Percentiles rank a stretch among this genome's conserved stretches.
Conservation (phyloP, 2,329 filamentous ascomycete species). For the Cladophialophora psammophila region DNA sequence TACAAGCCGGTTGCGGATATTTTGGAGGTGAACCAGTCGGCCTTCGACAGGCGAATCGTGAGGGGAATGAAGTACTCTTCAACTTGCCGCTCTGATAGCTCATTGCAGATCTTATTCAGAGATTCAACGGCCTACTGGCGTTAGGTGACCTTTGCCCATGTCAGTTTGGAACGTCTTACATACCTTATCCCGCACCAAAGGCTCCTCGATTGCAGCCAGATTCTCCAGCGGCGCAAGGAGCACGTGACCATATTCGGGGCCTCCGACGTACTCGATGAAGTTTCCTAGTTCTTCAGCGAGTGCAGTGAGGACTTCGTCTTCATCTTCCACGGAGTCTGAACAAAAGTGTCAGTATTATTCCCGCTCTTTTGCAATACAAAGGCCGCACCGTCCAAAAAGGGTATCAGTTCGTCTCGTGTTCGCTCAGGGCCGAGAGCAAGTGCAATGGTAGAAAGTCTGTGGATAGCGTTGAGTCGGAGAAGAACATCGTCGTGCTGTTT, state of each 20-base stretch:
- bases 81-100: slow-evolving; percentile 89
- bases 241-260: slow-evolving; percentile 91
- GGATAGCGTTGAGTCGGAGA: slow-evolving; percentile 96
- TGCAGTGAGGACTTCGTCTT: slow-evolving; percentile 97
- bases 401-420: slow-evolving; percentile 97
- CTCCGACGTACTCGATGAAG: slow-evolving; percentile 98
- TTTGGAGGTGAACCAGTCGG: slow-evolving; percentile 99
- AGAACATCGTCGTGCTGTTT: slow-evolving; percentile 95
- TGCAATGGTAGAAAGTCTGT: slow-evolving; percentile 96
- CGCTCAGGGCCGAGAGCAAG: slow-evolving; percentile 93
- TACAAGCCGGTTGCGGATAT: slow-evolving; percentile 97
- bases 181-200: slow-evolving; percentile 97
- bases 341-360: slow-evolving; percentile 31
- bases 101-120: slow-evolving; percentile 97
- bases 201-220: slow-evolving; percentile 96
- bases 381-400: slow-evolving; percentile 88
- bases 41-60: slow-evolving; percentile 93
- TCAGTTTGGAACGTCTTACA: slow-evolving; percentile 37
- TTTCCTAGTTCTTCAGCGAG: slow-evolving; percentile 94
- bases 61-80: slow-evolving; percentile 98
- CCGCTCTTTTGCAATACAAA: slow-evolving; percentile 38
- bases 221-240: slow-evolving; percentile 97
- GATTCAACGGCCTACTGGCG: slow-evolving; percentile 86
- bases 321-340: slow-evolving; percentile 96
- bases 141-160: slow-evolving; percentile 26